Base-by-base conservation (phyloP, 73 alveolate genomes). In the Paramecium sexaurelia region DNA sequence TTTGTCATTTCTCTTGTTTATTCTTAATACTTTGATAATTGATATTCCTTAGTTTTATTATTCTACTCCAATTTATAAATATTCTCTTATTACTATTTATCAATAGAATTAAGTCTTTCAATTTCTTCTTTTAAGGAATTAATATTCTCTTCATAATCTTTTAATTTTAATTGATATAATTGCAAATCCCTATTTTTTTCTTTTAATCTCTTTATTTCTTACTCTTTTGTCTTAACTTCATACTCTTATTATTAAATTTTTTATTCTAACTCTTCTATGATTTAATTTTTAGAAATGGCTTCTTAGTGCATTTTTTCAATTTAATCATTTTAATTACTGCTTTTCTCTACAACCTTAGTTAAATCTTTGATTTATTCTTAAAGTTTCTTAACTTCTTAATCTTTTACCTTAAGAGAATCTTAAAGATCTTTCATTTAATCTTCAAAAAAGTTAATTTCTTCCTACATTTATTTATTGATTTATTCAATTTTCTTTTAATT, bases 331-430 rank as follows among this genome's bases (percentile, higher is more conserved):
- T 61, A 19, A 32, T 3, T 61, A 61, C 13, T 22, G 24, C 47
- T 61, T 2, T 61, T 61, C 83, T 61, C 83, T 11, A 32, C 20
- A 6, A 11, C 22, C 7, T 61, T 61, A 1, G 43, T 22, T 13
- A 6, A 13, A 7, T 61, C 83, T 15, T 61, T 26, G 0, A 61
- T 26, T 32, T 61, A 61, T 29, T 61, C 83, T 32, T 61, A 8
- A 61, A 32, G 47, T 61, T 61, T 61, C 11, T 24, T 61, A 10
- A 61, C 43, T 61, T 61, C 83, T 61, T 61, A 6, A 61, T 61
- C 83, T 61, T 61, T 61, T 29, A 61, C 83, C n/a, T 11, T 61
- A 29, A 61, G 83, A 29, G 83, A 61, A 61, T 61, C 83, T 61
- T 61, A 29, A 6, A 61, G 26, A 2, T 26, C 43, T 8, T 61